Evolutionary conservation across 768 basidiomycete species (phyloP).

Genomic region (Macrolepiota albuminosa): DNA sequence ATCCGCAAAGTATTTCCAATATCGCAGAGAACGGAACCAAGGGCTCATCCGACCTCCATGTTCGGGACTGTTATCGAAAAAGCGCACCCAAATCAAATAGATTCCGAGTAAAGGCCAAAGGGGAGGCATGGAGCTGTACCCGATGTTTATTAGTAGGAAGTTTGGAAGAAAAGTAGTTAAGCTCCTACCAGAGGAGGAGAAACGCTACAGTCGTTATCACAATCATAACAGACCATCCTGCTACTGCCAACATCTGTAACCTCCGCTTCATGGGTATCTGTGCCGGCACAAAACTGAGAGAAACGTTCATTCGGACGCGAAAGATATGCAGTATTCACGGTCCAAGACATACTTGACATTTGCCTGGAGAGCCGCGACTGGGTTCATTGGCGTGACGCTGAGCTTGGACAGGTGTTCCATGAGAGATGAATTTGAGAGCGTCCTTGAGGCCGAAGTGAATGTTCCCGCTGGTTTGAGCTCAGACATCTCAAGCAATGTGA

Average conservation of each 20-base stretch:
- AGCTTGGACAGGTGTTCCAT: constrained; percentile 59
- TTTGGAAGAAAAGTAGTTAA: not conserved
- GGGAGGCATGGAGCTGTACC: constrained; percentile 73
- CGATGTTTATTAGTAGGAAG: not conserved
- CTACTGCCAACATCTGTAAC: constrained; percentile 86
- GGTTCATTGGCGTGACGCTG: constrained; percentile 52
- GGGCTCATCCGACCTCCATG: constrained; percentile 63
- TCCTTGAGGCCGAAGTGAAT: constrained; percentile 38
- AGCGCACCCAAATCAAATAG: constrained; percentile 77
- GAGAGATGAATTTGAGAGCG: constrained; percentile 57
- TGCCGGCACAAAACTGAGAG: constrained; percentile 73
- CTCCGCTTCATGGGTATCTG: constrained; percentile 82
- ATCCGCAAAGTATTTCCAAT: constrained; percentile 91
- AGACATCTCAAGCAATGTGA: constrained; percentile 6
- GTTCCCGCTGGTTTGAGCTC: constrained; percentile 15
- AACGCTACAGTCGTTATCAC: constrained; percentile 62
- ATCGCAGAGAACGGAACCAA: constrained; percentile 65
- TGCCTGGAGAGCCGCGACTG: constrained; percentile 63
- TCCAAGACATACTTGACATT: constrained; percentile 60
- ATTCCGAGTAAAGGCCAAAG: constrained; percentile 80
- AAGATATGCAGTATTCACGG: not conserved
- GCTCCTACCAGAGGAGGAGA: constrained; percentile 74
- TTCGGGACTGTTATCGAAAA: constrained; percentile 74
- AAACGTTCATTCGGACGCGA: not conserved
- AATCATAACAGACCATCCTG: constrained; percentile 82